Percentiles rank a stretch among this genome's conserved stretches.
Conservation (phyloP, 31 red algal species). For the Endocladia muricata region DNA sequence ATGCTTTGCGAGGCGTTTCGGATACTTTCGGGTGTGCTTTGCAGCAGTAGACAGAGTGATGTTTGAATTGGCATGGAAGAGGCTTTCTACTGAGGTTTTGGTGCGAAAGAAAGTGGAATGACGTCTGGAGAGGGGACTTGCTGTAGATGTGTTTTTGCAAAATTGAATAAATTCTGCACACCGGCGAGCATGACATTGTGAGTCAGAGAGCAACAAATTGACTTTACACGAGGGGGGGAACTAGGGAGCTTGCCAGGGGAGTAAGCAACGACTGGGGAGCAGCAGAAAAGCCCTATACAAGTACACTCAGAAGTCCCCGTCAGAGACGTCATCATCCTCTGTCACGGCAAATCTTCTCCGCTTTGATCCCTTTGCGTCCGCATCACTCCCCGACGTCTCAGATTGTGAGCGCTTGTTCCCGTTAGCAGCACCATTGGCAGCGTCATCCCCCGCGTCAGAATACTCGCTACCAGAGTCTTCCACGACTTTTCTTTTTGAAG, state of each 20-base stretch:
- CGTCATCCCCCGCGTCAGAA: conserved; percentile 26
- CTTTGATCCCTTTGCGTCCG: neutral
- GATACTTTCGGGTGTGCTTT: conserved; percentile 77
- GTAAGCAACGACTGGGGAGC: too few relatives aligned
- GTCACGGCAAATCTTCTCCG: neutral
- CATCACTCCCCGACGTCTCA: neutral
- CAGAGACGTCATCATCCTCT: conserved; percentile 8
- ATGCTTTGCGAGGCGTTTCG: conserved; percentile 26
- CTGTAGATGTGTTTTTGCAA: neutral
- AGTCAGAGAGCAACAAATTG: neutral
- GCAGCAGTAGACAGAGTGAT: conserved; percentile 25
- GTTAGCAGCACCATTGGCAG: neutral
- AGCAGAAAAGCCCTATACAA: too few relatives aligned
- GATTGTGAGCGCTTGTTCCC: neutral
- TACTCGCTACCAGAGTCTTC: conserved; percentile 53
- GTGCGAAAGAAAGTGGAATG: neutral
- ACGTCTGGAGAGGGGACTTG: neutral
- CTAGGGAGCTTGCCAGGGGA: too few relatives aligned
- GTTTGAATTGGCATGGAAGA: conserved; percentile 16
- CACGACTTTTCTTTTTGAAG: conserved; percentile 11
- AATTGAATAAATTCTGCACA: neutral
- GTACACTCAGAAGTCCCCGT: neutral
- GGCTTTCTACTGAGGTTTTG: neutral
- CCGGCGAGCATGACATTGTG: neutral
- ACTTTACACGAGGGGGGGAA: too few relatives aligned